Evolutionary conservation across 805 yeast species (phyloP).

Genomic region (Ogataea methanolica): DNA sequence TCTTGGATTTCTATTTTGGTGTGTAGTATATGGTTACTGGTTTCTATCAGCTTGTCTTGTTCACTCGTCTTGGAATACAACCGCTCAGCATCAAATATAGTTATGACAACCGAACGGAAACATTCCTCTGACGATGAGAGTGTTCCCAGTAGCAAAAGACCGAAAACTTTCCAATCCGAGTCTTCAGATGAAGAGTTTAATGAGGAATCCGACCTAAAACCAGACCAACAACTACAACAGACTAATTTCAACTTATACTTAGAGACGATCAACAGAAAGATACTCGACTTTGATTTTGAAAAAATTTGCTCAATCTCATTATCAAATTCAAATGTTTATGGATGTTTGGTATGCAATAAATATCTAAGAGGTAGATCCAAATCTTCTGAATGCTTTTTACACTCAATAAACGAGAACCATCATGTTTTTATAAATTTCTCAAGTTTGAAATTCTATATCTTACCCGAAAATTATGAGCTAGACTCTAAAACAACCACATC

Average conservation of each 20-base stretch:
- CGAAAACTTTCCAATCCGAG: no score
- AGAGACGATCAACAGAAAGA: conserved; percentile 39
- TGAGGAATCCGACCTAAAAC: neutral
- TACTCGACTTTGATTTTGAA: conserved; percentile 66
- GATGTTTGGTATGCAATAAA: conserved; percentile 71
- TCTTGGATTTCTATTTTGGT: no score
- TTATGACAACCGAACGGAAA: no score
- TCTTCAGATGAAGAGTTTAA: neutral
- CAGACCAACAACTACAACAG: neutral
- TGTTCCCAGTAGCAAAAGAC: no score
- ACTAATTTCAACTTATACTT: conserved; percentile 25
- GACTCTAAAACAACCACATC: conserved; percentile 25
- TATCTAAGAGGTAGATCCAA: conserved; percentile 64
- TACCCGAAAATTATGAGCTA: conserved; percentile 60
- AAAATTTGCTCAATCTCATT: conserved; percentile 62
- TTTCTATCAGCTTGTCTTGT: no score
- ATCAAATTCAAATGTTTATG: conserved; percentile 57
- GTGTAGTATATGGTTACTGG: no score
- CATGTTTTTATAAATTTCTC: conserved; percentile 57
- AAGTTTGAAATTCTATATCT: conserved; percentile 43
- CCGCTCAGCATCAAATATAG: no score
- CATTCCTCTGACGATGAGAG: no score
- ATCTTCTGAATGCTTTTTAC: conserved; percentile 63
- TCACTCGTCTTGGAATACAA: no score
- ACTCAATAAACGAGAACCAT: conserved; percentile 59